A percentile compares a stretch with the other conserved stretches of the same genome.
Evolutionary conservation across 78 protist genomes (phyloP).

Genomic region (Emiliania huxleyi): DNA sequence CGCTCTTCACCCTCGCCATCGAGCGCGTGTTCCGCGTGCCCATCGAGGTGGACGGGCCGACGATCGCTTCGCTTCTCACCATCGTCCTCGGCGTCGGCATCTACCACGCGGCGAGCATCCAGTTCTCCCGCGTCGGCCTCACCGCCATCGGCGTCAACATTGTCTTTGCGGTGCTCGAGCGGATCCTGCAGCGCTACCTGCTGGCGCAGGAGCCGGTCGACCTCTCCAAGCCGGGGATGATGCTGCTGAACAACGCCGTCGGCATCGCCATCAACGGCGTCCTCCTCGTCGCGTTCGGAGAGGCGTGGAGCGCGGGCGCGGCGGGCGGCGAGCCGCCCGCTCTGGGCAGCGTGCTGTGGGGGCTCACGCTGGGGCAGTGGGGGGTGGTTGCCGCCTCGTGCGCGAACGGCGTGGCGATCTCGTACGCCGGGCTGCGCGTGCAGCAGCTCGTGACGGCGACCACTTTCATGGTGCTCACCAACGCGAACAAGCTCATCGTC

Average conservation of each 20-base stretch:
- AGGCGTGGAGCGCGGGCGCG: too few relatives aligned
- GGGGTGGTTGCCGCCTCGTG: not conserved
- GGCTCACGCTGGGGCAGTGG: too few relatives aligned
- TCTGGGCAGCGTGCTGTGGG: too few relatives aligned
- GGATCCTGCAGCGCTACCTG: not conserved
- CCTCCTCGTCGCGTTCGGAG: not conserved
- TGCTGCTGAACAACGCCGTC: not conserved
- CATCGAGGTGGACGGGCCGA: not conserved
- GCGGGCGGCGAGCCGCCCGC: too few relatives aligned
- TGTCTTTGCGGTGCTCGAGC: constrained; percentile 10
- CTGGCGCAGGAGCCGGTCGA: constrained; percentile 3
- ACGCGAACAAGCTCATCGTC: not conserved
- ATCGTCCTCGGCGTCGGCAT: not conserved
- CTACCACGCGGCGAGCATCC: not conserved
- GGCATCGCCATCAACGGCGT: not conserved
- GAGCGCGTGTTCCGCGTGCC: constrained; percentile 4
- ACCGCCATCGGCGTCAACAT: not conserved
- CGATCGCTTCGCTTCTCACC: not conserved
- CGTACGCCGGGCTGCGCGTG: not conserved
- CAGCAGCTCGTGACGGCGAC: constrained; percentile 20
- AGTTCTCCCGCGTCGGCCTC: not conserved
- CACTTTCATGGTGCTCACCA: constrained; percentile 11
- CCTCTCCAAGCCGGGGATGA: not conserved
- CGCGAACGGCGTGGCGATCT: constrained; percentile 2
- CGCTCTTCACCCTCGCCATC: not conserved